Percentiles rank a stretch among this genome's conserved stretches.
phyloP scores from a whole-genome alignment of 495 filamentous ascomycete genomes.

The Podospora pseudopauciseta region DNA sequence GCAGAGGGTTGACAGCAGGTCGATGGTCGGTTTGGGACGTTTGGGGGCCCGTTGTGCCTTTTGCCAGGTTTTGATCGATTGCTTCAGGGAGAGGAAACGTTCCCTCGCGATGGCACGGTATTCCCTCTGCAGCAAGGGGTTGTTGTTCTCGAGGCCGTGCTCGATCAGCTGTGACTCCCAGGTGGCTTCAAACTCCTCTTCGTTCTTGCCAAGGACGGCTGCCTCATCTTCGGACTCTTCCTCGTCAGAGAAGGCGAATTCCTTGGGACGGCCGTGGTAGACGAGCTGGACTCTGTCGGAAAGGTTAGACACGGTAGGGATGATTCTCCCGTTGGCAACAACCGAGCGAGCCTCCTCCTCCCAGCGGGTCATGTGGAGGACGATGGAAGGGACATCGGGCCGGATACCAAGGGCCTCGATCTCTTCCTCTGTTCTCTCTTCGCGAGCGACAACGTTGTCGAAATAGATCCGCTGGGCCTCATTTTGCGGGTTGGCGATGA shows the following conservation, averaged over 20 bases:
- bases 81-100: constrained; percentile 15
- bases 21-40: constrained; percentile 31
- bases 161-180: constrained; percentile 14
- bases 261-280: not conserved
- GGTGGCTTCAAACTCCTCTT: constrained; percentile 12
- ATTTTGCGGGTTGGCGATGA: not conserved
- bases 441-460: constrained; percentile 17
- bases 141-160: constrained; percentile 7
- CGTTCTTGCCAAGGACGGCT: not conserved
- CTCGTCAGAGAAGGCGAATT: not conserved
- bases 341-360: constrained; percentile 4
- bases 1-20: constrained; percentile 50
- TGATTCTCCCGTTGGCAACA: constrained; percentile 5
- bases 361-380: constrained; percentile 17
- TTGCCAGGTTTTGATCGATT: constrained; percentile 11
- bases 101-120: constrained; percentile 16
- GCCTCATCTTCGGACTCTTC: constrained; percentile 9
- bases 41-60: not conserved
- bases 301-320: constrained; percentile 1
- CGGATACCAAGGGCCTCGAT: constrained; percentile 26
- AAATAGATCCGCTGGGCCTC: constrained; percentile 10
- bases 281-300: not conserved
- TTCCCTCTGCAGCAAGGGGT: constrained; percentile 13
- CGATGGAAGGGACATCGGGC: constrained; percentile 19
- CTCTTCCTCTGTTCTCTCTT: constrained; percentile 21